Conservation (phyloP, 2,329 filamentous ascomycete genomes). For the Thermomyces lanuginosus region DNA sequence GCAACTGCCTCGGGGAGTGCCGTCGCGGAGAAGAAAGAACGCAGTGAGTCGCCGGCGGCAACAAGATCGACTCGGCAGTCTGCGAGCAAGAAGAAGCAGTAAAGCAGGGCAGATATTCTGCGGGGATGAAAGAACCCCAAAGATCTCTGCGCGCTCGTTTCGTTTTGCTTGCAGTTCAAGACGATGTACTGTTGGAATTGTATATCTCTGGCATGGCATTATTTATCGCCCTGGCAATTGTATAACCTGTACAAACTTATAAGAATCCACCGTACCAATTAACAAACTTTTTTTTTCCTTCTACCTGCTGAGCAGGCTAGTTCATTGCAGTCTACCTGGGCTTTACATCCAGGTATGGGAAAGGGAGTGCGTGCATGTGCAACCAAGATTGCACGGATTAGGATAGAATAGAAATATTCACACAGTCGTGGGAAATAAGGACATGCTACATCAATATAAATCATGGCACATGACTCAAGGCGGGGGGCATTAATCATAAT, state of each 20-base stretch:
- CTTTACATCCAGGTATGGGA: background rate
- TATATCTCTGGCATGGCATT: too few relatives aligned
- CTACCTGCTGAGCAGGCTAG: too few relatives aligned
- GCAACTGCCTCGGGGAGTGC: conserved; percentile 36
- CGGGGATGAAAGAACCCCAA: background rate
- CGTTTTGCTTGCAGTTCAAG: background rate
- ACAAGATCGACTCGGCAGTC: conserved; percentile 11
- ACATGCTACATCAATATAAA: background rate
- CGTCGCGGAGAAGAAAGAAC: conserved; percentile 15
- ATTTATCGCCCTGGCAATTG: too few relatives aligned
- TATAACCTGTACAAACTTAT: too few relatives aligned
- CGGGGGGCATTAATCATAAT: background rate
- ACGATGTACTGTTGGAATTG: background rate
- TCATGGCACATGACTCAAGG: conserved; percentile 1
- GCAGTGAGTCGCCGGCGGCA: conserved; percentile 3
- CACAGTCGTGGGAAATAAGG: background rate
- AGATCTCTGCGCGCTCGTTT: background rate
- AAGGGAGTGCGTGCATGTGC: background rate
- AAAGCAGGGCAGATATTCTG: conserved; percentile 2
- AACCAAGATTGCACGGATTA: background rate
- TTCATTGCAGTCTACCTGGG: too few relatives aligned
- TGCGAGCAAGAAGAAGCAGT: conserved; percentile 19
- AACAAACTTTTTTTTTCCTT: too few relatives aligned
- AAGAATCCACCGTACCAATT: too few relatives aligned
- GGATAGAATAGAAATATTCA: background rate